Evolutionary conservation across 208 protist genomes (phyloP), one percentile per base, ranked within the genome.

Genomic region (Leishmania martiniquensis): DNA sequence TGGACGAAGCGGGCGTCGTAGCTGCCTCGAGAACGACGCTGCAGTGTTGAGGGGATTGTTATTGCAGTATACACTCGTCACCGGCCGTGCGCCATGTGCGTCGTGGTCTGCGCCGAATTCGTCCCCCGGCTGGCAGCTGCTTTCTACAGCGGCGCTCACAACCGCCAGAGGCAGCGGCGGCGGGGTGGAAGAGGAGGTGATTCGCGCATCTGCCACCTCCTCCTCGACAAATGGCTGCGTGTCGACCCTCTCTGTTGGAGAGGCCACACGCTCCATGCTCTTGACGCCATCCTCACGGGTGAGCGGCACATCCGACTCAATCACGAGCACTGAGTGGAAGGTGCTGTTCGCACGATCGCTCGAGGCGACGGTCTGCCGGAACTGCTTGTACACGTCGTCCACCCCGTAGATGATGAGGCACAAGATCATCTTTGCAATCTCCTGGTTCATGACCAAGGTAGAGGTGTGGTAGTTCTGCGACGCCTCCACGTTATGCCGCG

Each of bases 351-450:
- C 32, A n/a, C 25, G 7, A 25, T 59, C 20, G 9, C 20, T 57
- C 15, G 29, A 65, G 60, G 49, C 57, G 51, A 34, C 13, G 17
- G 60, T n/a, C 4, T 62, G 63, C 17, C 15, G 20, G 34, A 60
- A 68, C 49, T 77, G 71, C 62, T 70, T 80, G 32, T 68, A 47
- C 32, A 78, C 70, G 42, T 83, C 82, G 22, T 89, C 75, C 10
- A 75, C 59, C 13, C 65, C 70, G 80, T 94, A 90, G 42, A 93
- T 73, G 32, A 90, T 39, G 39, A 95, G 72, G 73, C 89, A 97
- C 69, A 92, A 69, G 1, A 94, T 0, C 83, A 97, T 88, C 81
- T 97, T 97, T 20, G 91, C n/a, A 51, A 93, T 84, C 78, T 97
- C 93, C 51, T 93, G 89, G 67, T 91, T 89, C 12, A 97, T 71